Evolutionary conservation across 2,329 filamentous ascomycete genomes (phyloP).

Genomic region (Ceratocystis albifundus): DNA sequence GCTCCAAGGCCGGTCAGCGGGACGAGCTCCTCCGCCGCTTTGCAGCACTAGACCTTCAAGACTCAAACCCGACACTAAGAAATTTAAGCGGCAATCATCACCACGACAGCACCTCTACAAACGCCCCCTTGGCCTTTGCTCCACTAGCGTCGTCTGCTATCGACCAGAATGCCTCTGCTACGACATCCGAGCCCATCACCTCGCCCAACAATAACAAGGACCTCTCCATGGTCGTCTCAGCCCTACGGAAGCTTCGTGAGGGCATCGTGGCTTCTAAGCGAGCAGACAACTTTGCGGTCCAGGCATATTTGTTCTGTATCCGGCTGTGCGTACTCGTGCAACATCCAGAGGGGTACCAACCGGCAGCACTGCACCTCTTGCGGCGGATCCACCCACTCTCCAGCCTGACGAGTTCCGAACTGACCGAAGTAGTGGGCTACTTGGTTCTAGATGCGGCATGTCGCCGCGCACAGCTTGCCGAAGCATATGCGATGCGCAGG

Average conservation of each 20-base stretch:
- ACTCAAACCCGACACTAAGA: neutral
- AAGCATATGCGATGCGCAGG: slow-evolving; percentile 57
- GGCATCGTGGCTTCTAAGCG: slow-evolving; percentile 70
- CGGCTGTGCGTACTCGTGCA: slow-evolving; percentile 69
- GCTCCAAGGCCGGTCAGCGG: slow-evolving; percentile 58
- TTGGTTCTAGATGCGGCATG: slow-evolving; percentile 82
- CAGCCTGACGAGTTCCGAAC: slow-evolving; percentile 58
- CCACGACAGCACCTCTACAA: neutral
- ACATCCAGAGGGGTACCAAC: slow-evolving; percentile 80
- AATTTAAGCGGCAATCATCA: neutral
- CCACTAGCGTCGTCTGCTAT: slow-evolving; percentile 18
- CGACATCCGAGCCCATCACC: slow-evolving; percentile 1
- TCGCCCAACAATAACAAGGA: slow-evolving; percentile 37
- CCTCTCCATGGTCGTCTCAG: slow-evolving; percentile 63
- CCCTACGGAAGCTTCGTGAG: slow-evolving; percentile 85
- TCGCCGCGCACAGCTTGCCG: slow-evolving; percentile 60
- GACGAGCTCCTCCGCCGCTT: slow-evolving; percentile 67
- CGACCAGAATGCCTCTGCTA: neutral
- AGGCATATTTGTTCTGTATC: slow-evolving; percentile 84
- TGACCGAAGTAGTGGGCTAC: slow-evolving; percentile 69
- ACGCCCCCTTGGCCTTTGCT: neutral
- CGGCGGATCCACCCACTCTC: slow-evolving; percentile 55
- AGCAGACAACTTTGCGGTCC: slow-evolving; percentile 68
- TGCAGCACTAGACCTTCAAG: slow-evolving; percentile 42
- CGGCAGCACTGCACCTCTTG: slow-evolving; percentile 70